phyloP scores from a whole-genome alignment of 768 basidiomycete genomes.

The Suillus ampliporus region DNA sequence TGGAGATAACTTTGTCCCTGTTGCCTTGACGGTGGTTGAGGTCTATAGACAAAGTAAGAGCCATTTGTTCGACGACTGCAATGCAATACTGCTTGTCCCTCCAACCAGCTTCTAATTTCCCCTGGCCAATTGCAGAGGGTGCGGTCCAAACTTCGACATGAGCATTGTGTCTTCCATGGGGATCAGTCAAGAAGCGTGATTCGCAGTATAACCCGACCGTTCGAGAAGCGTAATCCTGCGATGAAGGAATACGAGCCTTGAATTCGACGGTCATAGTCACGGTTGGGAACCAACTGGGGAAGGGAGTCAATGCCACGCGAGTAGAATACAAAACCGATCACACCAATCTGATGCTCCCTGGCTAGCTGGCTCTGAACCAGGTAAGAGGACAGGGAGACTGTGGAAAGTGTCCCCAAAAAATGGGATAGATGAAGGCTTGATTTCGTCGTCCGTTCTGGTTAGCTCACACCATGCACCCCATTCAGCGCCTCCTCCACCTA shows the following conservation, averaged over 20 bases:
- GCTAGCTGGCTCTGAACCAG: conserved; percentile 48
- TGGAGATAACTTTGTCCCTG: conserved; percentile 17
- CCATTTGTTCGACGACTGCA: conserved; percentile 66
- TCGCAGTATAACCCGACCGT: conserved; percentile 63
- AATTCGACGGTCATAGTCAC: conserved; percentile 66
- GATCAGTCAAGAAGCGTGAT: conserved; percentile 57
- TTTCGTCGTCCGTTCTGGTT: conserved; percentile 49
- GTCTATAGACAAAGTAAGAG: conserved; percentile 46
- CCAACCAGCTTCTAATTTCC: conserved; percentile 52
- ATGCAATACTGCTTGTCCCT: conserved; percentile 68
- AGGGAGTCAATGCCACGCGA: background rate
- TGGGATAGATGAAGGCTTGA: conserved; percentile 54
- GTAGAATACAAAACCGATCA: conserved; percentile 6
- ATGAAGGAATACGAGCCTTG: conserved; percentile 62
- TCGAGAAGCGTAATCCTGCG: conserved; percentile 46
- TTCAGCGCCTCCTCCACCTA: conserved; percentile 60
- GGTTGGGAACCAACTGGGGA: conserved; percentile 64
- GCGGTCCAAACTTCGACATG: conserved; percentile 73
- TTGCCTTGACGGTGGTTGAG: conserved; percentile 31
- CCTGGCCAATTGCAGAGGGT: conserved; percentile 58
- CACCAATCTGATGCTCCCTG: conserved; percentile 16
- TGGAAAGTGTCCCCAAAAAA: conserved; percentile 62
- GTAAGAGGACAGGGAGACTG: conserved; percentile 53
- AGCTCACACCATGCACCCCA: conserved; percentile 62
- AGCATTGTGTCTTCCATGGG: conserved; percentile 60